Base-by-base conservation (phyloP, 2,329 filamentous ascomycete genomes). In the Periconia sp. region DNA sequence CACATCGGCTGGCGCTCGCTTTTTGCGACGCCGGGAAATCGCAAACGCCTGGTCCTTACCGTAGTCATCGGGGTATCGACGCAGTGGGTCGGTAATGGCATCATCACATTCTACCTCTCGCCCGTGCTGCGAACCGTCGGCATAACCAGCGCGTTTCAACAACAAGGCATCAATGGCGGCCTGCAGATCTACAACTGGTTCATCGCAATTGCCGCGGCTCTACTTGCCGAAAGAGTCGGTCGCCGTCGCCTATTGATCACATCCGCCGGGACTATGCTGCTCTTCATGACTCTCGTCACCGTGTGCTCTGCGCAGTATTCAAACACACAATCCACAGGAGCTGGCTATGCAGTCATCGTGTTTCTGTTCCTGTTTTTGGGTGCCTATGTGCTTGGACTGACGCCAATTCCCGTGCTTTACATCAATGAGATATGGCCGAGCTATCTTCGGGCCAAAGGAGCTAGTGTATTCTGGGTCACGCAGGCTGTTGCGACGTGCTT, bases 241-340 rank as follows among this genome's bases (percentile, higher is more conserved):
- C 74, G 79, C 2, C 72, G 77, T 3, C 69, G 68, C 37, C 68
- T 81, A 2, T 80, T 77, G 65, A 58, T 80, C 6, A 54, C 68
- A 20, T 74, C 73, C 8, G 73, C 71, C 9, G 58, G 56, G 14
- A 76, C 77, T 19, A 80, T 81, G 77, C 53, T 78, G 9, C 55
- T 70, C 27, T 66, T 68, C 0, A 79, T 76, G 57, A 68, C 76
- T 41, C 58, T 77, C 51, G 72, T 75, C 64, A 78, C 76, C 0
- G 49, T 73, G 73, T n/a, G 69, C 75, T 33, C 73, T 70, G 2
- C 76, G 69, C 8, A 30, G 27, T 51, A 54, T 41, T 41, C 35
- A 18, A 31, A 44, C 15, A 17, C 40, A 0, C 17, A 41, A 3
- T 49, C 45, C 45, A 42, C 41, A 13, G 20, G 27, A 6, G 47